Evolutionary conservation across 2,329 filamentous ascomycete genomes (phyloP).

Genomic region (Colletotrichum acutatum): DNA sequence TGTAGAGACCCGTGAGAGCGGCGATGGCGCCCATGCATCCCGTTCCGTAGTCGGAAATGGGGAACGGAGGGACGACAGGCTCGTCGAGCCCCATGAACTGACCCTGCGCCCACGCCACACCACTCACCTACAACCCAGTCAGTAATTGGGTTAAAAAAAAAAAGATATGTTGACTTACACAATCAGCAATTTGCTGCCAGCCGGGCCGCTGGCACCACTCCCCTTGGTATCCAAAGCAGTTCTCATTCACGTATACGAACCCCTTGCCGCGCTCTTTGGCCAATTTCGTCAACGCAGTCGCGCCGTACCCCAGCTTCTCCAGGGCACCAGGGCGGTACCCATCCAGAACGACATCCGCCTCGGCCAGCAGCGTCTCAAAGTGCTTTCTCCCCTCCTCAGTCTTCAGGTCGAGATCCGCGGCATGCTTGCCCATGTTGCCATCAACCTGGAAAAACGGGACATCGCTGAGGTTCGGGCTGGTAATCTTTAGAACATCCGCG

Average conservation of each 20-base stretch:
- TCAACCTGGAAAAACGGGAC: conserved; percentile 80
- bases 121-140: conserved; percentile 49
- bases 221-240: conserved; percentile 72
- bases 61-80: conserved; percentile 74
- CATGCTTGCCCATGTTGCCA: conserved; percentile 77
- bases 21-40: conserved; percentile 78
- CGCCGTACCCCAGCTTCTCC: conserved; percentile 71
- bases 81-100: conserved; percentile 69
- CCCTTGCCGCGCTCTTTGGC: conserved; percentile 68
- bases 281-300: conserved; percentile 62
- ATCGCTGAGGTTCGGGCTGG: conserved; percentile 73
- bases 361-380: conserved; percentile 69
- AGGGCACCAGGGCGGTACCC: conserved; percentile 76
- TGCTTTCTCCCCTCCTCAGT: conserved; percentile 58
- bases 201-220: conserved; percentile 74
- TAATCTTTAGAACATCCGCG: conserved; percentile 79
- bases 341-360: conserved; percentile 73
- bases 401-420: conserved; percentile 72
- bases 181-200: conserved; percentile 80
- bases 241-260: conserved; percentile 75
- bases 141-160: neutral
- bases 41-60: conserved; percentile 75
- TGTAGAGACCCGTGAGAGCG: conserved; percentile 71
- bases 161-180: conserved; percentile 47
- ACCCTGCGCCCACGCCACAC: conserved; percentile 72